Evolutionary conservation across 2,329 filamentous ascomycete species (phyloP).

Genomic region (Cladosporium sp.): DNA sequence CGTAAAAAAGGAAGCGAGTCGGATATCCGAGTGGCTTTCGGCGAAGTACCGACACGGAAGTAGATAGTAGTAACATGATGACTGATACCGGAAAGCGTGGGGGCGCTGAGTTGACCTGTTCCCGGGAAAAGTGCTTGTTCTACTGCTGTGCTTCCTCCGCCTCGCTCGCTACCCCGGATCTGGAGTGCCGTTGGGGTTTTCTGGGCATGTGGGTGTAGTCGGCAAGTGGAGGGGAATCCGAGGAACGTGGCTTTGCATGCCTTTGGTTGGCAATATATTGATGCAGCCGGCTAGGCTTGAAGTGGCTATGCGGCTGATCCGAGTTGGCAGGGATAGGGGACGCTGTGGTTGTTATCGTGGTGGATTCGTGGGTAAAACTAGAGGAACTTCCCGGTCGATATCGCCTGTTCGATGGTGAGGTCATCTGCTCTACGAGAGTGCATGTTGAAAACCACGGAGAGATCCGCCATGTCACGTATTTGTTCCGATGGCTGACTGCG

Average conservation of each 20-base stretch:
- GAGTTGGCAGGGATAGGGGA: neutral
- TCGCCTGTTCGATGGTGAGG: neutral
- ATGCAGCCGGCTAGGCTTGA: neutral
- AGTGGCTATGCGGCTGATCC: neutral
- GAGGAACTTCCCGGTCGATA: neutral
- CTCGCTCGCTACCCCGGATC: constrained; percentile 6
- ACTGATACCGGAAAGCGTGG: constrained; percentile 10
- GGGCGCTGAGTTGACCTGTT: neutral
- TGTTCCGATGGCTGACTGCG: no score
- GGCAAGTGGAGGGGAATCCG: constrained; percentile 8
- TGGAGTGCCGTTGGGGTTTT: neutral
- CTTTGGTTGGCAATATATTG: neutral
- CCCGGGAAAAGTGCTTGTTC: neutral
- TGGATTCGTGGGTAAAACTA: neutral
- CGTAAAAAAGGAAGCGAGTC: neutral
- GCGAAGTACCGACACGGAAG: neutral
- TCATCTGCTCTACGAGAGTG: neutral
- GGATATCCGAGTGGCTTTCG: neutral
- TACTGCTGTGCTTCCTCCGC: neutral
- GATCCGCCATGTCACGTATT: no score
- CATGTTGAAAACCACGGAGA: no score
- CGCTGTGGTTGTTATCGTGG: neutral
- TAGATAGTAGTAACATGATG: neutral
- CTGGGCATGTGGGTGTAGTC: neutral
- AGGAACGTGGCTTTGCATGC: neutral